A percentile compares a stretch with the other conserved stretches of the same genome.
phyloP scores from a whole-genome alignment of 805 yeast species.

The Sungouiozyma ichnusensis region DNA sequence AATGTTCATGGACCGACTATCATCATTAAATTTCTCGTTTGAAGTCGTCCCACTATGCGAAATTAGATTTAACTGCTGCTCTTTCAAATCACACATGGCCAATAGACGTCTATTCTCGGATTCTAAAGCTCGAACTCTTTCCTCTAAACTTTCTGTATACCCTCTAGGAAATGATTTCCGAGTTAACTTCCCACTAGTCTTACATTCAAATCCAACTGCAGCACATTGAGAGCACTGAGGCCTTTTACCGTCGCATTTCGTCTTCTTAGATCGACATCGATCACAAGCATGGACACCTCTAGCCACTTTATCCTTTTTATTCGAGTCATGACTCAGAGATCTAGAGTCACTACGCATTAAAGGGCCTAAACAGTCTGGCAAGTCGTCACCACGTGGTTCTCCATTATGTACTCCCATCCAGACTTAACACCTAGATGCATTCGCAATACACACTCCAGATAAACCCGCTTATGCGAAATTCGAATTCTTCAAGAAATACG shows the following conservation, averaged over 20 bases:
- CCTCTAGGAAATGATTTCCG: slow-evolving; percentile 87
- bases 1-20: background rate
- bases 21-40: background rate
- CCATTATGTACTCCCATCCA: background rate
- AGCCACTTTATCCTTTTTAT: background rate
- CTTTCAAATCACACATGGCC: slow-evolving; percentile 32
- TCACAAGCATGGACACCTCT: slow-evolving; percentile 52
- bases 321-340: background rate
- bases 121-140: slow-evolving; percentile 76
- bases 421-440: too few relatives aligned
- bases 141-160: slow-evolving; percentile 82
- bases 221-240: slow-evolving; percentile 76
- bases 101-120: slow-evolving; percentile 63
- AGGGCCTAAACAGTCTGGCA: background rate
- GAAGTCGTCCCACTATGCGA: slow-evolving; percentile 7
- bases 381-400: background rate
- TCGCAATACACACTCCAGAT: too few relatives aligned
- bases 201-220: slow-evolving; percentile 77
- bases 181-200: slow-evolving; percentile 76
- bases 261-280: slow-evolving; percentile 65
- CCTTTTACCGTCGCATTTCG: slow-evolving; percentile 59
- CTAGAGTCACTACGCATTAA: background rate
- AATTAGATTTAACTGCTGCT: slow-evolving; percentile 19
- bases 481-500: too few relatives aligned
- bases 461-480: too few relatives aligned